Evolutionary conservation across 306 rosid species (phyloP), one percentile per base, ranked within the genome.

Genomic region (Dryas alaskensis): DNA sequence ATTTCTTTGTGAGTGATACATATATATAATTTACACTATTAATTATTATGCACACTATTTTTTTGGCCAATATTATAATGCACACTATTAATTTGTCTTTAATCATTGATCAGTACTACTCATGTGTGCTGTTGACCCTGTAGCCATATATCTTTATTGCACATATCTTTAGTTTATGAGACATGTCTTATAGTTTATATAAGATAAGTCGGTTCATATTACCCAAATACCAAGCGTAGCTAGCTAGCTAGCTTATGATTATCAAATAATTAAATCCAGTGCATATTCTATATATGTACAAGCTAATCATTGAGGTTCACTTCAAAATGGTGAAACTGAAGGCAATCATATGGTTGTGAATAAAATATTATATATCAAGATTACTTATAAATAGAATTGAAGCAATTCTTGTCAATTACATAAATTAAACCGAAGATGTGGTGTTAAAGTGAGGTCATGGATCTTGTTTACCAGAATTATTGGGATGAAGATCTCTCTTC

Each of bases 291-390:
- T 53, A 40, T 25, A 48, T 53, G 45, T 25, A 48, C 50, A 66
- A 46, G 25, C 66, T 79, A 70, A 78, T 80, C 82, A 31, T 70
- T 46, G 73, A 27, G 54, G 66, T 75, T 60, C 59, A 75, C 81
- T 31, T 81, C n/a, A 43, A 71, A 58, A 57, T 25, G 66, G 7
- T 57, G 75, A 58, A 44, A 58, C 25, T 48, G 57, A 66, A 46
- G 76, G 46, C 53, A 72, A 72, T 72, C 52, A 67, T 67, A 14
- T 27, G 31, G 46, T 42, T 31, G 44, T 22, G 25, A 49, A 67
- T 67, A 27, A 14, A 27, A 13, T 67, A 49, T 13, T 2, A 8
- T 19, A 52, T 42, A 4, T n/a, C 7, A 42, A 49, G 4, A 43
- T 6, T 53, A 31, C 37, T 31, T 31, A 31, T 2, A 10, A 40